Percentiles rank a stretch among this genome's conserved stretches.
phyloP scores from a whole-genome alignment of 352 stramenopile species.

The Globisporangium viniferum region DNA sequence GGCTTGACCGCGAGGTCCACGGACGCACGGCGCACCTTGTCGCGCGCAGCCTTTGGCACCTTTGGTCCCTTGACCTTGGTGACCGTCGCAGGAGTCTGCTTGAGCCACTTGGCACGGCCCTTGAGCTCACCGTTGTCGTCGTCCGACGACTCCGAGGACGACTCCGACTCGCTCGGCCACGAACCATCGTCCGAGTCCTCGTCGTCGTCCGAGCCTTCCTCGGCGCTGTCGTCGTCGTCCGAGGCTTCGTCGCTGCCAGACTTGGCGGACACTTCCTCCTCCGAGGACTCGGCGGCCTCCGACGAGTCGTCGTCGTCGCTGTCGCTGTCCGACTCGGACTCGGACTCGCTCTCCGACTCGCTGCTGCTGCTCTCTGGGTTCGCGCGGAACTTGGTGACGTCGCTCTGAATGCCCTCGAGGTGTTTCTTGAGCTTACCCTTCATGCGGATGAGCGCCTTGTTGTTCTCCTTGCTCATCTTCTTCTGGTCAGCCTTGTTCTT shows the following conservation, averaged over 20 bases:
- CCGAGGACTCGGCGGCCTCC: constrained; percentile 33
- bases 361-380: constrained; percentile 86
- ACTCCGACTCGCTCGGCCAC: constrained; percentile 60
- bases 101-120: constrained; percentile 95
- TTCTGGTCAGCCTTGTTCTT: constrained; percentile 97
- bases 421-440: constrained; percentile 97
- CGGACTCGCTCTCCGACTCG: constrained; percentile 33
- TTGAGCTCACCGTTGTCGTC: constrained; percentile 90
- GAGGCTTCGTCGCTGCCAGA: constrained; percentile 18
- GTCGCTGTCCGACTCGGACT: constrained; percentile 33
- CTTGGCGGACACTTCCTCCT: constrained; percentile 24
- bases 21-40: constrained; percentile 51
- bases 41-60: constrained; percentile 38
- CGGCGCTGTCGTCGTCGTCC: constrained; percentile 32
- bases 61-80: constrained; percentile 54
- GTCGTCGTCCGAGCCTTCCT: constrained; percentile 34
- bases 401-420: constrained; percentile 87
- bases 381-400: constrained; percentile 90
- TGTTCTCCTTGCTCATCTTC: constrained; percentile 96
- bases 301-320: constrained; percentile 39
- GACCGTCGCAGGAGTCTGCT: constrained; percentile 76
- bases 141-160: constrained; percentile 55
- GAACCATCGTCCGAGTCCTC: constrained; percentile 24
- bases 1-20: constrained; percentile 46
- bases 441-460: constrained; percentile 96